Conservation (phyloP, 2,329 filamentous ascomycete genomes). For the Pestalotiopsis sp. region DNA sequence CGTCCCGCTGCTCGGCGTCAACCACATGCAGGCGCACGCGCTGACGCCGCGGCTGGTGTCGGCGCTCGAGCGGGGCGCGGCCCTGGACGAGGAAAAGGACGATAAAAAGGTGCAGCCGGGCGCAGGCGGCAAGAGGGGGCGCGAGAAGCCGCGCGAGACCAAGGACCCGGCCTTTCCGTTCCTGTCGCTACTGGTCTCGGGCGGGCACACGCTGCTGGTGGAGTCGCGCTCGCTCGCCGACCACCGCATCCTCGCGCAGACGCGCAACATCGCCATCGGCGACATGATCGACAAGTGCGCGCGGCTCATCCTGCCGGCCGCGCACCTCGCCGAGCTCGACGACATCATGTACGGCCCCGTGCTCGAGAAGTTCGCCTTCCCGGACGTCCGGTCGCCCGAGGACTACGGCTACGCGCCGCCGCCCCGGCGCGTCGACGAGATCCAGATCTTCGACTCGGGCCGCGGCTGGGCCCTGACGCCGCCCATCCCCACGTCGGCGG, state of each 20-base stretch:
- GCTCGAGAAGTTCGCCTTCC: slow-evolving; percentile 81
- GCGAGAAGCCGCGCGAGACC: not conserved
- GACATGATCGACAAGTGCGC: slow-evolving; percentile 89
- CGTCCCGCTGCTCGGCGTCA: slow-evolving; percentile 80
- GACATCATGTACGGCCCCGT: slow-evolving; percentile 80
- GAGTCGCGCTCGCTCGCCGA: slow-evolving; percentile 68
- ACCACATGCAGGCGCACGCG: slow-evolving; percentile 98
- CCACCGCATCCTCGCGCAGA: slow-evolving; percentile 74
- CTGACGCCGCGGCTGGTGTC: slow-evolving; percentile 79
- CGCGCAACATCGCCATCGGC: slow-evolving; percentile 83
- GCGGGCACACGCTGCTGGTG: slow-evolving; percentile 88
- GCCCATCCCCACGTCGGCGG: slow-evolving; percentile 62
- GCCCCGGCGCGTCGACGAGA: slow-evolving; percentile 58
- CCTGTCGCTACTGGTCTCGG: slow-evolving; percentile 85
- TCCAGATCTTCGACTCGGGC: slow-evolving; percentile 42
- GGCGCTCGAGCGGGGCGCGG: slow-evolving; percentile 51
- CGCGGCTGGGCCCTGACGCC: slow-evolving; percentile 67
- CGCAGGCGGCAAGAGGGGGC: not conserved
- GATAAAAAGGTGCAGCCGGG: slow-evolving; percentile 9
- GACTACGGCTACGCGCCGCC: slow-evolving; percentile 61
- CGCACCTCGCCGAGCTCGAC: slow-evolving; percentile 53
- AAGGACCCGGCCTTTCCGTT: slow-evolving; percentile 73
- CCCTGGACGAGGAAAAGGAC: slow-evolving; percentile 15
- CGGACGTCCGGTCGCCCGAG: slow-evolving; percentile 36
- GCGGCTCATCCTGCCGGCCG: slow-evolving; percentile 70